Conservation (phyloP, 306 rosid species). For the Begonia loranthoides region DNA sequence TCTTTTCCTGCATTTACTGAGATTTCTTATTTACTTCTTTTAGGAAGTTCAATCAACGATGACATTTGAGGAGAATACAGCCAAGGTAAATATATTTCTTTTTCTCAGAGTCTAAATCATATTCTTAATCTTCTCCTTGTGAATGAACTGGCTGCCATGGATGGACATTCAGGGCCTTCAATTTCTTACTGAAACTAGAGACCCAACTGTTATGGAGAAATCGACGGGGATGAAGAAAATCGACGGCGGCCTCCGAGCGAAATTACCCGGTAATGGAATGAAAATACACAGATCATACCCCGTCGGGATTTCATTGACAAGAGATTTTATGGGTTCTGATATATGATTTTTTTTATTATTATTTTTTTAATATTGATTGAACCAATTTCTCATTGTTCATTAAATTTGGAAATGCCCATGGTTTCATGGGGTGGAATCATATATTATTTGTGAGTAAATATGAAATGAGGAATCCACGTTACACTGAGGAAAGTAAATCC, state of each 20-base stretch:
- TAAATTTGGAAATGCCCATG: too few relatives aligned
- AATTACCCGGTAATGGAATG: constrained; percentile 9
- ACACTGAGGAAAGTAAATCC: too few relatives aligned
- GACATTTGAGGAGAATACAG: constrained; percentile 22
- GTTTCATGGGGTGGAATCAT: too few relatives aligned
- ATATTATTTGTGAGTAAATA: too few relatives aligned
- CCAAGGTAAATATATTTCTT: constrained; percentile 21
- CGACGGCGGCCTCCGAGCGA: constrained; percentile 10
- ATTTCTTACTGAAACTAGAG: constrained; percentile 28
- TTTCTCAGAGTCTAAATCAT: neutral
- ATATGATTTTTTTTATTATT: constrained; percentile 6
- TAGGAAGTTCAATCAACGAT: constrained; percentile 24
- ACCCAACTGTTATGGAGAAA: constrained; percentile 5
- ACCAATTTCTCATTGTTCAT: too few relatives aligned
- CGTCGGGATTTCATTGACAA: constrained; percentile 24
- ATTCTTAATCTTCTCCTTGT: neutral
- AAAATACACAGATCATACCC: constrained; percentile 40
- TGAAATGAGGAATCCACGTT: too few relatives aligned
- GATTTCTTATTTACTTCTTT: neutral
- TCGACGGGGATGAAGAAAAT: neutral
- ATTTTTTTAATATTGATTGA: neutral
- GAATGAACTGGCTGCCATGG: neutral
- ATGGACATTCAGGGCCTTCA: constrained; percentile 33
- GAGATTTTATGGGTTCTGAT: constrained; percentile 12
- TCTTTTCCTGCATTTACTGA: neutral